Evolutionary conservation across 345 rosid species (phyloP).

Genomic region (Camelina hispida): DNA sequence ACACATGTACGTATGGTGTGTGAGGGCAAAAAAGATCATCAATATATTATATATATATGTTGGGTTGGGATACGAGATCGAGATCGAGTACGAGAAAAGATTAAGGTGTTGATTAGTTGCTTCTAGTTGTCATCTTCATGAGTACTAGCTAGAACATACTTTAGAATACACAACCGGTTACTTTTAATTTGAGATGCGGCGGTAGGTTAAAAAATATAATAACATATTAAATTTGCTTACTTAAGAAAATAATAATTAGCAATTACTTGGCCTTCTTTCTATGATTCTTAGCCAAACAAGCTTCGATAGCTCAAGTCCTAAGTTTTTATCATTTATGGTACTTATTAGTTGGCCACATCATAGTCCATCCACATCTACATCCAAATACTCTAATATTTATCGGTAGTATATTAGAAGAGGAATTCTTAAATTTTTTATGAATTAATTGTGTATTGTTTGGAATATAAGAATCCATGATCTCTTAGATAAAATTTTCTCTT

Average conservation of each 20-base stretch:
- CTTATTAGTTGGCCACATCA: neutral
- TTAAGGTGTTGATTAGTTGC: conserved; percentile 14
- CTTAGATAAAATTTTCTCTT: no score
- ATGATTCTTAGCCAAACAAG: neutral
- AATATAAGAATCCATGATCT: no score
- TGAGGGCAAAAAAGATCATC: neutral
- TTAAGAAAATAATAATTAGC: neutral
- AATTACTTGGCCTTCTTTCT: neutral
- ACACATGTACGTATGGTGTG: neutral
- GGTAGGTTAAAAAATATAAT: neutral
- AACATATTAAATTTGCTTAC: neutral
- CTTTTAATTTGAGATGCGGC: conserved; percentile 12
- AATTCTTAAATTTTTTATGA: no score
- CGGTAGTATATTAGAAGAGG: no score
- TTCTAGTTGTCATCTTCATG: conserved; percentile 4
- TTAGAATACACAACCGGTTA: neutral
- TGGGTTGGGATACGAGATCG: conserved; percentile 27
- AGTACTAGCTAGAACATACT: neutral
- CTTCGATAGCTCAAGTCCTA: neutral
- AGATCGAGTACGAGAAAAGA: conserved; percentile 25
- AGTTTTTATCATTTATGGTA: neutral
- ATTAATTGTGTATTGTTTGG: no score
- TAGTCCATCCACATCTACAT: neutral
- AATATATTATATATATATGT: neutral
- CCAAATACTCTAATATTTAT: neutral